Conservation (phyloP, 805 yeast species). For the Hanseniaspora clermontiae region DNA sequence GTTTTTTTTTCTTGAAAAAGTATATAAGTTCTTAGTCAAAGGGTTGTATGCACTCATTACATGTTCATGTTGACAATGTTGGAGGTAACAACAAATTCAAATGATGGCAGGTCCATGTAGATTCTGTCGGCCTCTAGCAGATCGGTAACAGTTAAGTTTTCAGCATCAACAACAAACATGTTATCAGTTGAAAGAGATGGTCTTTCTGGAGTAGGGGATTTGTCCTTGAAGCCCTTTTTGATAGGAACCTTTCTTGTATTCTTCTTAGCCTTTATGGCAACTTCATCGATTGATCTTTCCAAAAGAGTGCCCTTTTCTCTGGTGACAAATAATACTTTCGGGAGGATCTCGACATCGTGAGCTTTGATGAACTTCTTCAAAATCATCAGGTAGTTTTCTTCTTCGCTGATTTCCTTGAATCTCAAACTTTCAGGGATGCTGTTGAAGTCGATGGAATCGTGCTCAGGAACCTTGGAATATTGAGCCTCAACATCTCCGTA, state of each 20-base stretch:
- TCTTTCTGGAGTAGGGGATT: constrained; percentile 45
- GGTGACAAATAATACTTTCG: constrained; percentile 57
- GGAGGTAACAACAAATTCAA: constrained; percentile 43
- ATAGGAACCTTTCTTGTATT: background rate
- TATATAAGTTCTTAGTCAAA: background rate
- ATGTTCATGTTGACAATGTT: constrained; percentile 15
- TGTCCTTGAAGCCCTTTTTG: constrained; percentile 36
- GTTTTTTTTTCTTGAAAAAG: background rate
- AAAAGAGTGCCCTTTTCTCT: constrained; percentile 27
- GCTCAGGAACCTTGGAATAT: constrained; percentile 14
- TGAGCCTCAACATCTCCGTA: constrained; percentile 23
- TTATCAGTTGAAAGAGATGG: constrained; percentile 17
- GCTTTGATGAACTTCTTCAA: constrained; percentile 36
- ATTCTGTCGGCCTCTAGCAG: constrained; percentile 66
- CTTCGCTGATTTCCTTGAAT: constrained; percentile 19
- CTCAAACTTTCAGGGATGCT: constrained; percentile 1
- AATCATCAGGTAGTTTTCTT: constrained; percentile 27
- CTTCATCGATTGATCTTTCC: background rate
- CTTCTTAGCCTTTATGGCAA: background rate
- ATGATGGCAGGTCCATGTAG: constrained; percentile 58
- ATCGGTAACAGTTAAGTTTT: constrained; percentile 73
- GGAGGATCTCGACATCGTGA: constrained; percentile 36
- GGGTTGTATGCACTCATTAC: background rate
- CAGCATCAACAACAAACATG: constrained; percentile 57
- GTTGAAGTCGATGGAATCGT: constrained; percentile 21